A percentile compares a stretch with the other conserved stretches of the same genome.
Conservation (phyloP, 805 yeast species). For the Diddensiella caesifluorescens region DNA sequence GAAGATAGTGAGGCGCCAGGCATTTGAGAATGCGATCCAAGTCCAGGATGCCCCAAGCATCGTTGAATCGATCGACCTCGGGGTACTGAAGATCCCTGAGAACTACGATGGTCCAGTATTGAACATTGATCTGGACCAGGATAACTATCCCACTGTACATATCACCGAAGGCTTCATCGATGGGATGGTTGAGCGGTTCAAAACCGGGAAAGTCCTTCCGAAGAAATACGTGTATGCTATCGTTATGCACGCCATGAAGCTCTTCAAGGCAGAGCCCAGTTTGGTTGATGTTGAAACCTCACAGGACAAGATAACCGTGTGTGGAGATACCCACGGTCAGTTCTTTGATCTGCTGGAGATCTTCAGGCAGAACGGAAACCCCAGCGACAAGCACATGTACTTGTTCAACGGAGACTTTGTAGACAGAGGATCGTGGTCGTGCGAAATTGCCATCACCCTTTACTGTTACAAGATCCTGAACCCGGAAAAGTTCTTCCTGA, state of each 20-base stretch:
- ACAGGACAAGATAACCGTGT: conserved; percentile 57
- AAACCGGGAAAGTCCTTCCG: conserved; percentile 68
- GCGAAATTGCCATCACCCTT: conserved; percentile 83
- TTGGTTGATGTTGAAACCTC: conserved; percentile 60
- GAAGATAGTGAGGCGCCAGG: conserved; percentile 60
- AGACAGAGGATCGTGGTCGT: conserved; percentile 97
- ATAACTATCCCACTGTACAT: conserved; percentile 36
- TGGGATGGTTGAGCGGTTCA: conserved; percentile 64
- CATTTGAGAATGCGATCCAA: conserved; percentile 83
- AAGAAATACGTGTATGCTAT: conserved; percentile 79
- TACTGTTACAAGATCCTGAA: conserved; percentile 71
- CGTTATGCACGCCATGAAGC: conserved; percentile 59
- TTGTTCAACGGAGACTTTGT: conserved; percentile 97
- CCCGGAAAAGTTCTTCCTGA: conserved; percentile 66
- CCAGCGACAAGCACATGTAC: conserved; percentile 61
- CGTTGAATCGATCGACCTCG: conserved; percentile 36
- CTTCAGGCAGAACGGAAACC: conserved; percentile 69
- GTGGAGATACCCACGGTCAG: conserved; percentile 98
- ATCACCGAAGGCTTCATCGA: conserved; percentile 52
- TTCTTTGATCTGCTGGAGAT: conserved; percentile 82
- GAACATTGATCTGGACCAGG: conserved; percentile 36
- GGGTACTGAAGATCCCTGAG: conserved; percentile 42
- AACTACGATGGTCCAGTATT: conserved; percentile 57
- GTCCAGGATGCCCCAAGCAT: conserved; percentile 55
- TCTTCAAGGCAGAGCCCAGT: conserved; percentile 63